These are phyloP conservation scores for Fusarium sp. DNA, from an alignment of 2,329 filamentous ascomycete genomes.

Conservation along the genomic window DNA sequence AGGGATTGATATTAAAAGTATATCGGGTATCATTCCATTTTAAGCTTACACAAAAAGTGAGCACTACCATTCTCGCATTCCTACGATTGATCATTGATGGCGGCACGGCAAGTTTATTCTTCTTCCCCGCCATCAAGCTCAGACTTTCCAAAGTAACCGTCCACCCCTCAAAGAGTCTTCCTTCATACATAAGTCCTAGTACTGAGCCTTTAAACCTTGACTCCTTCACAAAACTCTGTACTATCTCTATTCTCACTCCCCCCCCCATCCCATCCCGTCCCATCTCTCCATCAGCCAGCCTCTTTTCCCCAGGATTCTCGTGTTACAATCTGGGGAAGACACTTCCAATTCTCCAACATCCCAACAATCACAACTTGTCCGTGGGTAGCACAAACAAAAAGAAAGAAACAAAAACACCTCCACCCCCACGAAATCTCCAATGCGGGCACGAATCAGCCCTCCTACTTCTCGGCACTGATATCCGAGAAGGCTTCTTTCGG, in stretches of 20 bases:
- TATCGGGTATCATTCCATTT: not conserved
- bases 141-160: not conserved
- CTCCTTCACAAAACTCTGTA: not conserved
- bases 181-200: no score
- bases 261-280: not conserved
- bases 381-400: not conserved
- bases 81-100: not conserved
- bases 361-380: not conserved
- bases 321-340: conserved; percentile 7
- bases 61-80: not conserved
- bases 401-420: not conserved
- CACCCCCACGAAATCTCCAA: conserved; percentile 16
- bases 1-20: not conserved
- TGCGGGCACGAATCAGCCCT: conserved; percentile 35
- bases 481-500: conserved; percentile 21
- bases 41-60: not conserved
- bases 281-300: not conserved
- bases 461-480: conserved; percentile 24
- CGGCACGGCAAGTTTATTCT: conserved; percentile 1
- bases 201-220: not conserved
- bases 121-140: not conserved
- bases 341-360: not conserved
- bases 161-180: not conserved
- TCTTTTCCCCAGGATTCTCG: not conserved
- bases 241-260: conserved; percentile 20